Evolutionary conservation across 805 yeast genomes (phyloP), one percentile per base, ranked within the genome.

Genomic region (Scheffersomyces stipitis): DNA sequence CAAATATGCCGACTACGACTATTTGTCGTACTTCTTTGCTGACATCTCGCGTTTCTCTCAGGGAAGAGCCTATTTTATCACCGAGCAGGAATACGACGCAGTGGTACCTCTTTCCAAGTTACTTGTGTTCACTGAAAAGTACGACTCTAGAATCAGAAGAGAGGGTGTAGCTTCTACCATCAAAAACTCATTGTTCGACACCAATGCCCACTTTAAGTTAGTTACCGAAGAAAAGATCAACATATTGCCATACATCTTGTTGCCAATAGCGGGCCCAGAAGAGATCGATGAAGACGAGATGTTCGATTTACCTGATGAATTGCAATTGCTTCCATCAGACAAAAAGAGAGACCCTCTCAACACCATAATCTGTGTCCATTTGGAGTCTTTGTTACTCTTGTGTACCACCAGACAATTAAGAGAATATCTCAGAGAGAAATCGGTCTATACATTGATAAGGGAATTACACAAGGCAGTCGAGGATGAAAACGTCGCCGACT

Each of bases 131-230:
- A 84, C 96, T 4, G 90, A 86, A 54, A 78, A 81, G 52, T 84
- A 81, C 47, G 90, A 84, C 53, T 72, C 86, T 10, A 79, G 78
- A 51, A 78, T 79, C 17, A 80, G 98, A 65, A 76, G 98, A 62
- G 90, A 85, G 56, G 97, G 96, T 54, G 90, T 87, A 26, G 95
- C 95, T 1, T 84, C 95, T 4, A 85, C 96, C 2, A 86, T 93
- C 49, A 91, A 93, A 59, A 91, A 91, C 62, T 77, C 91, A 0
- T 66, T 91, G 33, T 91, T 91, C 53, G 96, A 90, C 54, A 69
- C 86, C 1, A 77, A 80, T 28, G 61, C 76, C 24, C 98, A 91
- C 56, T 62, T 63, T 49, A 59, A 56, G 16, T 66, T 91, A 30
- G 58, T 88, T 28, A 69, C 66, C 4, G 83, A 85, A 50, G 78